Evolutionary conservation across 148 eudicot genomes (phyloP), one percentile per base, ranked within the genome.

Genomic region (Rhododendron henanense): DNA sequence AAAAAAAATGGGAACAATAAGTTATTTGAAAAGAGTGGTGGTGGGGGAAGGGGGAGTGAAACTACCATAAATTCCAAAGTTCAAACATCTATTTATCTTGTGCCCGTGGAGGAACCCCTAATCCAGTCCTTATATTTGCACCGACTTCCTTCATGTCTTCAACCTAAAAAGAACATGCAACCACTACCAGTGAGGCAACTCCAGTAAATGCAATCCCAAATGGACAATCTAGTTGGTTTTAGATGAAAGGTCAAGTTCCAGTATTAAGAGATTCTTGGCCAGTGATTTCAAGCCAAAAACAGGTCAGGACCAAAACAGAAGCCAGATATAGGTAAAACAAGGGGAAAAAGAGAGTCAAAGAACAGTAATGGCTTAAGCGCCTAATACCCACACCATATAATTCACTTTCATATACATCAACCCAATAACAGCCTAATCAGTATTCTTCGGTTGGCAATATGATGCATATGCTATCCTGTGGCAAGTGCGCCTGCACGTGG

Each of bases 121-220:
- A 48, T 85, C 87, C 87, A 61, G 88, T 85, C 86, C 94, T 85
- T 86, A 93, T 86, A 88, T 69, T 91, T 79, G 91, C 87, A 35
- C 94, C 94, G 35, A 84, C 78, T 84, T 86, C 78, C 88, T 88
- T 85, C 81, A 90, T 7, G 80, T 93, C 94, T 69, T 93, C 86
- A 83, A 90, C 92, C 94, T 91, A 81, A 35, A 85, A 76, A 25
- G 65, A 33, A 71, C 76, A 78, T 45, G 31, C 65, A 84, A 33
- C 47, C 55, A 18, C 15, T 45, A n/a, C 25, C 55, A 18, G 23
- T 33, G 74, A 67, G 67, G 44, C 41, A 39, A 65, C 61, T 63
- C 33, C 23, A 6, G 5, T 44, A 28, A 79, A 84, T 75, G 28
- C 39, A 10, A 78, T 41, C n/a, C 65, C 71, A 48, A 59, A 33